Evolutionary conservation across 2,329 filamentous ascomycete genomes (phyloP).

Genomic region (Bipolaris gigantea): DNA sequence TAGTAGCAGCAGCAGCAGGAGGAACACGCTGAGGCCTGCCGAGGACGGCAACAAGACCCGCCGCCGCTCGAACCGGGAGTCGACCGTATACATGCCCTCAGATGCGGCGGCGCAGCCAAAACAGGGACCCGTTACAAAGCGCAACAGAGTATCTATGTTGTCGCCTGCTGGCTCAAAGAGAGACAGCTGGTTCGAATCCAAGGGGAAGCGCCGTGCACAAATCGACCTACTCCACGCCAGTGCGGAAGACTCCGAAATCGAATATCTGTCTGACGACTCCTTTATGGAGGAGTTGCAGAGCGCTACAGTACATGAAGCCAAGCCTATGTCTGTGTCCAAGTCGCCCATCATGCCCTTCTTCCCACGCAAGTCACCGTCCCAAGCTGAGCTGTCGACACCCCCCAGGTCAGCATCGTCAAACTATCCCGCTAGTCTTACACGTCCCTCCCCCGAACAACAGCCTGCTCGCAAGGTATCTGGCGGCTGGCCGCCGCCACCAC

Average conservation of each 20-base stretch:
- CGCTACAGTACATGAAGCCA: constrained; percentile 81
- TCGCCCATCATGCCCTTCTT: constrained; percentile 75
- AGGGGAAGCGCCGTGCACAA: constrained; percentile 46
- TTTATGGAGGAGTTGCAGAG: constrained; percentile 84
- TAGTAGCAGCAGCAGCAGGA: constrained; percentile 10
- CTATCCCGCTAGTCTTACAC: constrained; percentile 21
- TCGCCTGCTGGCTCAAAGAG: constrained; percentile 23
- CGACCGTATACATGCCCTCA: constrained; percentile 36
- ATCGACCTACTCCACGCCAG: constrained; percentile 45
- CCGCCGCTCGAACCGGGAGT: constrained; percentile 36
- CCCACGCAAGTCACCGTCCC: constrained; percentile 39
- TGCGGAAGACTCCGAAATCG: constrained; percentile 47
- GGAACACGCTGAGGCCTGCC: constrained; percentile 22
- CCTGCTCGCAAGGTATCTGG: constrained; percentile 34
- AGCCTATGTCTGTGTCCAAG: constrained; percentile 70
- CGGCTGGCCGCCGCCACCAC: constrained; percentile 34
- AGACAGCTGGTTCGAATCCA: constrained; percentile 33
- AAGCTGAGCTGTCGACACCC: constrained; percentile 29
- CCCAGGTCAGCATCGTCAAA: constrained; percentile 45
- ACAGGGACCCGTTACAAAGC: constrained; percentile 23
- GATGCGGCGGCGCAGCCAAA: constrained; percentile 18
- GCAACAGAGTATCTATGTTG: constrained; percentile 37
- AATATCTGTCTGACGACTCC: constrained; percentile 72
- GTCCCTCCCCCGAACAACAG: constrained; percentile 34
- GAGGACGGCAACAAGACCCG: constrained; percentile 21